These are phyloP conservation scores for Raffaelea arxii DNA, from an alignment of 2,329 filamentous ascomycete species.

Conservation along the genomic window DNA sequence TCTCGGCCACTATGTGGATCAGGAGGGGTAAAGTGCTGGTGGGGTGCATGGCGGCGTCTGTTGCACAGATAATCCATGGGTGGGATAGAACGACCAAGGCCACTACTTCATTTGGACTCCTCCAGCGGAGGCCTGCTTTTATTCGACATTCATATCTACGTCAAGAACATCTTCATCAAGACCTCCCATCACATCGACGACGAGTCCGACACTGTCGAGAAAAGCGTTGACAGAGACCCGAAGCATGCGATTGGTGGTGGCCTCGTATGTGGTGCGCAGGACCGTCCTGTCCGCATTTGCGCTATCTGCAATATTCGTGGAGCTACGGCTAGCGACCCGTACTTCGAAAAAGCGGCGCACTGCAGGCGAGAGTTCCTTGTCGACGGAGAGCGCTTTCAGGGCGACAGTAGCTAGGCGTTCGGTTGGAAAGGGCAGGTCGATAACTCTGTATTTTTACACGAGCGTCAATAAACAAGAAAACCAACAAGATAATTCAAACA, in stretches of 20 bases:
- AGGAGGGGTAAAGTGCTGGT: too few species aligned
- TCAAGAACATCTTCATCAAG: slow-evolving; percentile 74
- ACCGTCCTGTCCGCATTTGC: slow-evolving; percentile 28
- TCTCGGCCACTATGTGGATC: too few species aligned
- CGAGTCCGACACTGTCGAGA: slow-evolving; percentile 78
- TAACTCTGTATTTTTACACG: slow-evolving; percentile 47
- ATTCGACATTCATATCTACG: slow-evolving; percentile 1
- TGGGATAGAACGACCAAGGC: too few species aligned
- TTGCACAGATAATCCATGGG: too few species aligned
- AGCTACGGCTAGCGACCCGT: slow-evolving; percentile 13
- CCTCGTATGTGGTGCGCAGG: slow-evolving; percentile 67
- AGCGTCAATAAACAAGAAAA: too few species aligned
- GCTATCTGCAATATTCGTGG: too few species aligned
- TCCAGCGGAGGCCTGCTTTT: background rate
- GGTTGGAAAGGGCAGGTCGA: slow-evolving; percentile 75
- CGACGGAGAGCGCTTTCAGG: slow-evolving; percentile 67
- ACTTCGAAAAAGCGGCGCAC: slow-evolving; percentile 61
- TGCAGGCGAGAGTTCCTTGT: slow-evolving; percentile 78
- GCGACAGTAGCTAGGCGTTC: slow-evolving; percentile 68
- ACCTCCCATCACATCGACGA: slow-evolving; percentile 83
- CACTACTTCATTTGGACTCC: background rate
- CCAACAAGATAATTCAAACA: too few species aligned
- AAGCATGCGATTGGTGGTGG: slow-evolving; percentile 92
- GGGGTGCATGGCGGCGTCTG: too few species aligned
- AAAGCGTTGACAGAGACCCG: slow-evolving; percentile 94